A percentile compares a stretch with the other conserved stretches of the same genome.
These are phyloP conservation scores for Penicillium sp. DNA, from an alignment of 2,329 filamentous ascomycete species.

Conservation along the genomic window DNA sequence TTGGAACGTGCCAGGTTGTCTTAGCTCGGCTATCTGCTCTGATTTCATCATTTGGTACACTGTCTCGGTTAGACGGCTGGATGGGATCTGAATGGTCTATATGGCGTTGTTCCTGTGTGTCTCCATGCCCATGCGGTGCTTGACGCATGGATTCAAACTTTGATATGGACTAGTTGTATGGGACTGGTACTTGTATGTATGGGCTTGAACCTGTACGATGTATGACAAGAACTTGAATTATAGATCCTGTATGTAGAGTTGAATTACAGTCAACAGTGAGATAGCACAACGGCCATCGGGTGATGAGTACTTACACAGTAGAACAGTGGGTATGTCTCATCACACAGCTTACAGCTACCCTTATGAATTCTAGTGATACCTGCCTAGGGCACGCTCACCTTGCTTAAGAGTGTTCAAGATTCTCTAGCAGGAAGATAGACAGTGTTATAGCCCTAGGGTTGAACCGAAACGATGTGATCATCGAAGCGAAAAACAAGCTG, in stretches of 20 bases:
- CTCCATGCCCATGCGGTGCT: slow-evolving; percentile 1
- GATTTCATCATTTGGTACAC: slow-evolving; percentile 7
- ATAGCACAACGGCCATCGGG: too few relatives aligned
- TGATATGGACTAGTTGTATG: not conserved
- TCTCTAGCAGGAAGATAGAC: slow-evolving; percentile 52
- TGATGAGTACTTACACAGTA: slow-evolving; percentile 12
- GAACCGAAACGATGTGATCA: slow-evolving; percentile 36
- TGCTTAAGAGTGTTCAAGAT: slow-evolving; percentile 43
- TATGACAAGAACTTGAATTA: not conserved
- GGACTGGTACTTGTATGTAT: not conserved
- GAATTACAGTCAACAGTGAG: not conserved
- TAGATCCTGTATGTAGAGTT: not conserved
- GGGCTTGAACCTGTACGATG: not conserved
- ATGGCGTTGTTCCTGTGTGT: slow-evolving; percentile 1
- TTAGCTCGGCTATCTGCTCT: slow-evolving; percentile 8
- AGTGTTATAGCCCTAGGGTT: slow-evolving; percentile 40
- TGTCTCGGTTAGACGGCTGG: slow-evolving; percentile 2
- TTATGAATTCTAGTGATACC: slow-evolving; percentile 20
- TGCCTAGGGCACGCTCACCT: slow-evolving; percentile 18
- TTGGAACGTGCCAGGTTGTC: not conserved
- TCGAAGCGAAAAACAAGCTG: slow-evolving; percentile 37
- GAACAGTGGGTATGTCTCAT: slow-evolving; percentile 49
- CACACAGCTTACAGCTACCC: slow-evolving; percentile 43
- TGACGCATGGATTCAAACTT: slow-evolving; percentile 3
- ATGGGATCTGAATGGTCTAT: not conserved